Percentiles rank a stretch among this genome's conserved stretches.
These are phyloP conservation scores for Dothideomycetes sp. DNA, from an alignment of 2,329 filamentous ascomycete species.

Conservation along the genomic window DNA sequence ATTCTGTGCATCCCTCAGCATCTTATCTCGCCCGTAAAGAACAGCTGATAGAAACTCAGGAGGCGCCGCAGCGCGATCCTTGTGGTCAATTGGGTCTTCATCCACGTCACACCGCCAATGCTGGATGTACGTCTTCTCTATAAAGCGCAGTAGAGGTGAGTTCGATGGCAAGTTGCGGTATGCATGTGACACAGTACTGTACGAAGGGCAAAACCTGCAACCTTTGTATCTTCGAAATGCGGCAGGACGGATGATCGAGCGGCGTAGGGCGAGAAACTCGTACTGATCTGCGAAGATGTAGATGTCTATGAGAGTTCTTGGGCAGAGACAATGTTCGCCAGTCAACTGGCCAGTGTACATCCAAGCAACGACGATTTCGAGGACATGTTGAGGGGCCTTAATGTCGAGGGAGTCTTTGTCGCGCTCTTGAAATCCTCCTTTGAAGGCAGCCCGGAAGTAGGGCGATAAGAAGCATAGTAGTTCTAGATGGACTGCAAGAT, in stretches of 20 bases:
- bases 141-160: background rate
- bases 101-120: too few relatives aligned
- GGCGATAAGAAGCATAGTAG: background rate
- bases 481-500: background rate
- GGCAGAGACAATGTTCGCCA: background rate
- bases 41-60: too few relatives aligned
- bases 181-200: too few relatives aligned
- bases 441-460: background rate
- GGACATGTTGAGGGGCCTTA: background rate
- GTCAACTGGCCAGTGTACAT: background rate
- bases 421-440: background rate
- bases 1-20: too few relatives aligned
- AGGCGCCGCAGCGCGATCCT: too few relatives aligned
- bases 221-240: too few relatives aligned
- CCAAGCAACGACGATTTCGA: background rate
- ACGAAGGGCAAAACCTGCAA: too few relatives aligned
- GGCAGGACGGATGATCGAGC: conserved; percentile 2
- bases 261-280: background rate
- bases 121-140: background rate
- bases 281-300: conserved; percentile 3
- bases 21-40: too few relatives aligned
- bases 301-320: background rate
- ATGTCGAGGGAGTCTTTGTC: background rate
- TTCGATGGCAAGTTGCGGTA: background rate
- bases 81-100: too few relatives aligned